These are phyloP conservation scores for Nannizziopsis barbatae DNA, from an alignment of 2,329 filamentous ascomycete species.

Conservation along the genomic window DNA sequence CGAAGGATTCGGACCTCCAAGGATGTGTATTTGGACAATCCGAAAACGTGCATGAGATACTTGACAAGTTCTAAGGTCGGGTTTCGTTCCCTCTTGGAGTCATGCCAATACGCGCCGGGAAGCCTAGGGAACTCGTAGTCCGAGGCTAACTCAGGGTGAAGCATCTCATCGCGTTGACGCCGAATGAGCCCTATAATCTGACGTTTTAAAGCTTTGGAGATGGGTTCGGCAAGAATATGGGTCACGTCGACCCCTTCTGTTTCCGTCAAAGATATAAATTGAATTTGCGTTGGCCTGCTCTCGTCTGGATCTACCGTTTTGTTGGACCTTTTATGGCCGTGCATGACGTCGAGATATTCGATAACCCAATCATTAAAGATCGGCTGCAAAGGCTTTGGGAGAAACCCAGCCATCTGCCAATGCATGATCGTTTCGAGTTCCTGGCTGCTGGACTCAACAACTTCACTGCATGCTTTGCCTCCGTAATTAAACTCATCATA, in stretches of 20 bases:
- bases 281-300: slow-evolving; percentile 49
- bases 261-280: slow-evolving; percentile 45
- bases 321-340: slow-evolving; percentile 64
- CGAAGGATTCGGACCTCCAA: slow-evolving; percentile 79
- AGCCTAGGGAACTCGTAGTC: slow-evolving; percentile 80
- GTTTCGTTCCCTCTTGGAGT: slow-evolving; percentile 52
- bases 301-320: slow-evolving; percentile 49
- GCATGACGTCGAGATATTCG: slow-evolving; percentile 93
- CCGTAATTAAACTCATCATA: slow-evolving; percentile 99
- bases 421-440: slow-evolving; percentile 88
- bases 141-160: slow-evolving; percentile 74
- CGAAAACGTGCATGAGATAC: slow-evolving; percentile 80
- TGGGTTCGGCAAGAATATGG: slow-evolving; percentile 64
- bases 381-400: slow-evolving; percentile 68
- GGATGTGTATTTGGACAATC: slow-evolving; percentile 78
- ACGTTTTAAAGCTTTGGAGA: slow-evolving; percentile 83
- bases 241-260: slow-evolving; percentile 49
- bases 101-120: slow-evolving; percentile 40
- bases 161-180: slow-evolving; percentile 74
- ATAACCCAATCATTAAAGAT: slow-evolving; percentile 87
- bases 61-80: slow-evolving; percentile 87
- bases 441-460: slow-evolving; percentile 65
- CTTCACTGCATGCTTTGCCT: slow-evolving; percentile 77
- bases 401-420: slow-evolving; percentile 89
- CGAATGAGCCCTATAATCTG: slow-evolving; percentile 72